Evolutionary conservation across 2,329 filamentous ascomycete species (phyloP).

Genomic region (Xylariaceae sp.): DNA sequence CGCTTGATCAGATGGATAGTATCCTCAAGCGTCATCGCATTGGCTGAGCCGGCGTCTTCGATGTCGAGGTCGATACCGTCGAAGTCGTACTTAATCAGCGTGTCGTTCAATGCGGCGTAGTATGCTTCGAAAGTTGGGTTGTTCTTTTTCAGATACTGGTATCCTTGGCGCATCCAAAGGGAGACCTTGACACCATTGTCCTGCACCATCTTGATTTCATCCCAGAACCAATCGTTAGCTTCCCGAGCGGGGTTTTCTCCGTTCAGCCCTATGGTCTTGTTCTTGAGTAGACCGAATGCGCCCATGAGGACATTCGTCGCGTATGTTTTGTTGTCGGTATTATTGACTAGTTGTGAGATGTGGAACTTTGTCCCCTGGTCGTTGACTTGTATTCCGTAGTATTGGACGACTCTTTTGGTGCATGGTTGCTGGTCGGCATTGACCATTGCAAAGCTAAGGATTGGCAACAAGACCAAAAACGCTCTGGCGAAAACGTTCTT

Average conservation of each 20-base stretch:
- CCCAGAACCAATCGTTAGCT: constrained; percentile 8
- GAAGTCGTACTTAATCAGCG: constrained; percentile 5
- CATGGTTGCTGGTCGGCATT: not conserved
- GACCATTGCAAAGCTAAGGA: no score
- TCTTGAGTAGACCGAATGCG: constrained; percentile 4
- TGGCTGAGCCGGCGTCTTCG: constrained; percentile 1
- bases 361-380: constrained; percentile 5
- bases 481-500: no score
- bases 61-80: constrained; percentile 13
- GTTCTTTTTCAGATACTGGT: constrained; percentile 3
- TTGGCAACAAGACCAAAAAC: no score
- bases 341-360: constrained; percentile 9
- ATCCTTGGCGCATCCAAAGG: constrained; percentile 9
- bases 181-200: constrained; percentile 8
- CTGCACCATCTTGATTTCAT: constrained; percentile 12
- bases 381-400: constrained; percentile 1
- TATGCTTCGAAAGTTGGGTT: constrained; percentile 5
- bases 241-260: not conserved
- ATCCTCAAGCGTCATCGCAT: constrained; percentile 3
- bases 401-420: constrained; percentile 3
- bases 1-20: constrained; percentile 1
- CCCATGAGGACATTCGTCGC: constrained; percentile 12
- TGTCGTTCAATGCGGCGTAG: constrained; percentile 6
- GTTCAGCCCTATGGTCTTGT: constrained; percentile 9
- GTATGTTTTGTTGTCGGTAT: constrained; percentile 7